Evolutionary conservation across 352 stramenopile genomes (phyloP).

Genomic region (Elongisporangium anandrum): DNA sequence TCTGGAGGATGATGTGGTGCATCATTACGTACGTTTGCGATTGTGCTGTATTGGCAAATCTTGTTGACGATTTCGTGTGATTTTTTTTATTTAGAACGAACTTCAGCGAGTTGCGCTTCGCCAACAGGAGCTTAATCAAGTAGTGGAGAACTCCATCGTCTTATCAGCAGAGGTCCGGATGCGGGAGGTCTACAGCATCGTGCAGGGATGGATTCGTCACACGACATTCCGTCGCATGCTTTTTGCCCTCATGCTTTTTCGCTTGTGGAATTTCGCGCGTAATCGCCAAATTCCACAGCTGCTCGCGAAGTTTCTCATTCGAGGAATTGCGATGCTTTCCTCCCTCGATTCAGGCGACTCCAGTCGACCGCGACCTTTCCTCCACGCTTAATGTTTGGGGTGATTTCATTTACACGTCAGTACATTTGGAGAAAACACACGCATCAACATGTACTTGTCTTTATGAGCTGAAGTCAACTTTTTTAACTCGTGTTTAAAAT

Average conservation of each 20-base stretch:
- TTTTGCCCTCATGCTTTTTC: slow-evolving; percentile 38
- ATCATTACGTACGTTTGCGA: slow-evolving; percentile 48
- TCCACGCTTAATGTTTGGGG: slow-evolving; percentile 59
- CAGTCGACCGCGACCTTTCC: slow-evolving; percentile 86
- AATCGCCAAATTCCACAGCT: slow-evolving; percentile 49
- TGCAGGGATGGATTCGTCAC: slow-evolving; percentile 41
- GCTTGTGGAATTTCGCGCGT: slow-evolving; percentile 49
- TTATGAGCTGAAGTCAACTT: not conserved
- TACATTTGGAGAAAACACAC: not conserved
- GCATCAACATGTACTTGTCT: not conserved
- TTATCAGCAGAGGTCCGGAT: slow-evolving; percentile 33
- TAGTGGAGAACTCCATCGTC: slow-evolving; percentile 38
- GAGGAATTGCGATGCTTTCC: slow-evolving; percentile 48
- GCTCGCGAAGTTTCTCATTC: slow-evolving; percentile 54
- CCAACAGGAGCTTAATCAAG: slow-evolving; percentile 31
- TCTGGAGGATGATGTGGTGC: slow-evolving; percentile 52
- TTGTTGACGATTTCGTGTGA: not conserved
- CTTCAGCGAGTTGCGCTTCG: slow-evolving; percentile 34
- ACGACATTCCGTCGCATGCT: slow-evolving; percentile 46
- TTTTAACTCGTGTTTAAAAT: not conserved
- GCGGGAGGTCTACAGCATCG: slow-evolving; percentile 26
- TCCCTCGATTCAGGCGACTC: slow-evolving; percentile 67
- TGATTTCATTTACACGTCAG: slow-evolving; percentile 61
- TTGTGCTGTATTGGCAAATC: too few species aligned
- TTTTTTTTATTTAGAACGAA: slow-evolving; percentile 26